Percentiles rank a stretch among this genome's conserved stretches.
These are phyloP conservation scores for Ogataea henricii DNA, from an alignment of 805 yeast genomes.

Conservation along the genomic window DNA sequence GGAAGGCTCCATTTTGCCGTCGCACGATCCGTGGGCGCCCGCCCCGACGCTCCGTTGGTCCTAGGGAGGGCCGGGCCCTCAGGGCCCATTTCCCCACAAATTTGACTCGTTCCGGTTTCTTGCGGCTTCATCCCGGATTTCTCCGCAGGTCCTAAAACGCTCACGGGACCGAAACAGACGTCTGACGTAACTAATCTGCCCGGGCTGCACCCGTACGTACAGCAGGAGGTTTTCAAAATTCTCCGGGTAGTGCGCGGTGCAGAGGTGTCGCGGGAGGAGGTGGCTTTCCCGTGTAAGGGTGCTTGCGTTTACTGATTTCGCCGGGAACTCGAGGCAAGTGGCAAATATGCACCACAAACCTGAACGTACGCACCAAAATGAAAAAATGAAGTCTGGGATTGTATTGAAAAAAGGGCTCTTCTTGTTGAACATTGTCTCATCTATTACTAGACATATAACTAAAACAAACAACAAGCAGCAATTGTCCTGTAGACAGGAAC, in stretches of 20 bases:
- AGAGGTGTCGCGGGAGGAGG: no score
- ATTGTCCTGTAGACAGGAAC: background rate
- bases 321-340: no score
- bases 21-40: background rate
- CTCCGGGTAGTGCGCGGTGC: no score
- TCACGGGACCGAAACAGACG: background rate
- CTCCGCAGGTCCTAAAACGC: background rate
- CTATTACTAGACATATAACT: background rate
- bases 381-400: no score
- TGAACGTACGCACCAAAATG: no score
- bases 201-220: slow-evolving; percentile 1
- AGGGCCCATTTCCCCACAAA: slow-evolving; percentile 7
- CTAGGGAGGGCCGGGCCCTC: slow-evolving; percentile 14
- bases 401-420: no score
- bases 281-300: no score
- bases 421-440: background rate
- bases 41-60: slow-evolving; percentile 14
- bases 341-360: no score
- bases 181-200: background rate
- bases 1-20: slow-evolving; percentile 3
- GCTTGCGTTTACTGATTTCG: no score
- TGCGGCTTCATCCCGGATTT: background rate
- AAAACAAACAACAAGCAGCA: background rate
- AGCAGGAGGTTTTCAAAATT: no score
- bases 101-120: slow-evolving; percentile 9